Conservation (phyloP, 495 filamentous ascomycete genomes). For the Tuber magnatum region DNA sequence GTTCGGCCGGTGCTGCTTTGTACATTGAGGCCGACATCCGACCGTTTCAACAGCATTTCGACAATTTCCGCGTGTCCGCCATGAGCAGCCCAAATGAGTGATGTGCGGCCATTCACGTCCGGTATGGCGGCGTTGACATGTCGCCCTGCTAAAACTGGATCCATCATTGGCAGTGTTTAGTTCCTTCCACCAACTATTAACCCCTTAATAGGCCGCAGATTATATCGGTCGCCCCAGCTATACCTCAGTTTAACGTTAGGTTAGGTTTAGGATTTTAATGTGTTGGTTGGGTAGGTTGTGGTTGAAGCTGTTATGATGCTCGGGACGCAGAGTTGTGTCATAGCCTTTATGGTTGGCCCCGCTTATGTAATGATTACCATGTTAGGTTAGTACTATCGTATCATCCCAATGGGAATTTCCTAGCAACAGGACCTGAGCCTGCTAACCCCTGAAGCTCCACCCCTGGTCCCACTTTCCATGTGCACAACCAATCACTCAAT, state of each 20-base stretch:
- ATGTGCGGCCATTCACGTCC: background rate
- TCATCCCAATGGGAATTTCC: too few species aligned
- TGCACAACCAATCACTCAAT: background rate
- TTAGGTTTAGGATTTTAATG: too few species aligned
- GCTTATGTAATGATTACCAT: too few species aligned
- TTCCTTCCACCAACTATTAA: background rate
- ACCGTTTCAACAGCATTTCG: background rate
- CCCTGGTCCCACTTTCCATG: background rate
- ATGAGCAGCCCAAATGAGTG: background rate
- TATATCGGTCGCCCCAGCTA: too few species aligned
- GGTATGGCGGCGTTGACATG: background rate
- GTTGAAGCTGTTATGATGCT: too few species aligned
- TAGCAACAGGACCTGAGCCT: background rate
- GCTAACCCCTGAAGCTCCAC: background rate
- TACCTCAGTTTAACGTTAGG: background rate
- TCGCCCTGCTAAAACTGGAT: background rate
- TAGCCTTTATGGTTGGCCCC: too few species aligned
- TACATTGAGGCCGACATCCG: background rate
- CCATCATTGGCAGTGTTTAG: background rate
- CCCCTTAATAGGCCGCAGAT: too few species aligned
- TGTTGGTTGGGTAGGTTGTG: too few species aligned
- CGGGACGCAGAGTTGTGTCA: too few species aligned
- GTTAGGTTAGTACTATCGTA: too few species aligned
- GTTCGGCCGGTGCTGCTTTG: background rate
- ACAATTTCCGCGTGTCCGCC: background rate